Percentiles rank a stretch among this genome's conserved stretches.
These are phyloP conservation scores for Zopfia rhizophila DNA, from an alignment of 2,329 filamentous ascomycete genomes.

Conservation along the genomic window DNA sequence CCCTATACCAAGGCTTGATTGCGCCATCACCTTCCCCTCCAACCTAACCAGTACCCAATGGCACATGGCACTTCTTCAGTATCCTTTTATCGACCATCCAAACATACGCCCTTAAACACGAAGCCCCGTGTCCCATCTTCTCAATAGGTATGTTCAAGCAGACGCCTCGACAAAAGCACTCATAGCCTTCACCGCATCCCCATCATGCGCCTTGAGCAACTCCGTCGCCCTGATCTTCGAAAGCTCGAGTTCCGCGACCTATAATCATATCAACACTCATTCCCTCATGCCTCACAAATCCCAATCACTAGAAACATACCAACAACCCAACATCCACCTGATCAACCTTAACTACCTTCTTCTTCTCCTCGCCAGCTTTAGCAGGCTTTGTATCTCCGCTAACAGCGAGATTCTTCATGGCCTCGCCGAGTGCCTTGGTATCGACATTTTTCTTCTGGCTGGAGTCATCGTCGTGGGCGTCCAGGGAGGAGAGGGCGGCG, in stretches of 20 bases:
- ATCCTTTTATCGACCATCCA: no score
- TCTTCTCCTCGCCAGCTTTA: constrained; percentile 61
- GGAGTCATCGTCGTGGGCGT: constrained; percentile 63
- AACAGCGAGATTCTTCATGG: constrained; percentile 76
- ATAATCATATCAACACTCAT: constrained; percentile 9
- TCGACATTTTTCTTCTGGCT: constrained; percentile 70
- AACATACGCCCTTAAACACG: no score
- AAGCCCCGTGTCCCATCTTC: no score
- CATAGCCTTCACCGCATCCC: constrained; percentile 74
- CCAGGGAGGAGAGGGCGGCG: constrained; percentile 76
- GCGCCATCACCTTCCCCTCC: no score
- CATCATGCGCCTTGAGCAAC: constrained; percentile 76
- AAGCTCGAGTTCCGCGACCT: constrained; percentile 76
- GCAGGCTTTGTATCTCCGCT: constrained; percentile 54
- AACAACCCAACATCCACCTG: constrained; percentile 75
- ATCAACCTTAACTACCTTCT: constrained; percentile 75
- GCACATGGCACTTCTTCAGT: no score
- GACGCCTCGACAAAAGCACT: constrained; percentile 63
- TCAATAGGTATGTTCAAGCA: constrained; percentile 8
- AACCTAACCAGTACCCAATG: no score
- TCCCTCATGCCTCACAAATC: neutral
- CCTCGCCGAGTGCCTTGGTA: constrained; percentile 75
- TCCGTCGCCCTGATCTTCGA: constrained; percentile 78
- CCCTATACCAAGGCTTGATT: no score
- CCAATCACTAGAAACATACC: constrained; percentile 57